phyloP scores from a whole-genome alignment of 192 early-diverging fungal species.

The Glomus cerebriforme region DNA sequence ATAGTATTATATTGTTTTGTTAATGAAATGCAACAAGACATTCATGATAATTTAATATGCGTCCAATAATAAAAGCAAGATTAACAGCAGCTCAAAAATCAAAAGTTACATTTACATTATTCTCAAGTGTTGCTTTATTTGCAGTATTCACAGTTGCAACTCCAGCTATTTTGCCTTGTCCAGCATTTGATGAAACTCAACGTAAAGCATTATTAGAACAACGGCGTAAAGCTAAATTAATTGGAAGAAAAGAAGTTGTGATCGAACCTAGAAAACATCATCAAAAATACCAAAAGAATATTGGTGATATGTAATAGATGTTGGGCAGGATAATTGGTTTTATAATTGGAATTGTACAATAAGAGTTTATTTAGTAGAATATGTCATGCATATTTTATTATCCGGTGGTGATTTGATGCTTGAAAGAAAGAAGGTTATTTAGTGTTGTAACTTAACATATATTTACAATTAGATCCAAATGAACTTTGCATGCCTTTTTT shows the following conservation, averaged over 20 bases:
- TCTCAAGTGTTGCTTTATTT: slow-evolving; percentile 21
- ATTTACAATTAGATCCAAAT: too few species aligned
- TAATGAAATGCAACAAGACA: too few species aligned
- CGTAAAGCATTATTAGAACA: background rate
- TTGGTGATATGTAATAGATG: too few species aligned
- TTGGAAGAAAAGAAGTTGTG: background rate
- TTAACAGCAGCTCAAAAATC: background rate
- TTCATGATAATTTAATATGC: background rate
- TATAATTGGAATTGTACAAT: too few species aligned
- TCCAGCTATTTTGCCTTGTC: slow-evolving; percentile 2
- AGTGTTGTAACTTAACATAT: too few species aligned
- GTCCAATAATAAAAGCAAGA: background rate
- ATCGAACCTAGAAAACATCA: background rate
- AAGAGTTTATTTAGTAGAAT: too few species aligned
- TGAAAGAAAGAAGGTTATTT: too few species aligned
- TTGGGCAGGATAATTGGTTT: too few species aligned
- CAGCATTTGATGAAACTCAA: background rate
- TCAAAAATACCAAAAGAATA: background rate
- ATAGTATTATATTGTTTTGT: too few species aligned
- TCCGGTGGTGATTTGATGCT: too few species aligned
- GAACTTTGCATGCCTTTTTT: too few species aligned
- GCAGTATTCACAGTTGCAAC: slow-evolving; percentile 21
- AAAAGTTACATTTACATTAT: slow-evolving; percentile 22
- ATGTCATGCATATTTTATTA: too few species aligned
- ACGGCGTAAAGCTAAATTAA: background rate